phyloP scores from a whole-genome alignment of 2,329 filamentous ascomycete species.

The Diaporthe sp. region DNA sequence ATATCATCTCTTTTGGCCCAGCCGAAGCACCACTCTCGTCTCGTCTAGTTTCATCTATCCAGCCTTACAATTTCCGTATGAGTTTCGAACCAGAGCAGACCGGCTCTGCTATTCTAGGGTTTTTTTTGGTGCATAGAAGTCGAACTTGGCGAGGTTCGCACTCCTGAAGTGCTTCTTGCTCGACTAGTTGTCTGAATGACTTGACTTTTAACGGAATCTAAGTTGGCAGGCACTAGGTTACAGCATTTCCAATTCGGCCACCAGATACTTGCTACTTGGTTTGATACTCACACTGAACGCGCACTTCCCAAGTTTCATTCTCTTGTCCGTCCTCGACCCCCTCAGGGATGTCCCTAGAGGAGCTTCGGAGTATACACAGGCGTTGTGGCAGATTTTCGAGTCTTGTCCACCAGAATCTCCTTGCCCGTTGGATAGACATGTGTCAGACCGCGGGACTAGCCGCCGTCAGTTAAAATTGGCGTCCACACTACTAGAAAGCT shows the following conservation, averaged over 20 bases:
- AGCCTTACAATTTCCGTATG: constrained; percentile 15
- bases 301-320: too few relatives aligned
- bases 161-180: background rate
- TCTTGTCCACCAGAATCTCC: background rate
- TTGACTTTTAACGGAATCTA: background rate
- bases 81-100: background rate
- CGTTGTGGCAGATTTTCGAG: too few relatives aligned
- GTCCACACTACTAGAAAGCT: background rate
- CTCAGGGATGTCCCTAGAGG: background rate
- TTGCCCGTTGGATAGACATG: background rate
- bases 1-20: constrained; percentile 7
- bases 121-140: background rate
- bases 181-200: too few relatives aligned
- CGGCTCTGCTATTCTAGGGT: background rate
- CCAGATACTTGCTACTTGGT: background rate
- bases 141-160: too few relatives aligned
- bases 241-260: too few relatives aligned
- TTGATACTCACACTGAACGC: background rate
- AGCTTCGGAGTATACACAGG: background rate
- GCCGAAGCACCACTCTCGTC: constrained; percentile 13
- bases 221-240: background rate
- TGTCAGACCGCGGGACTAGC: constrained; percentile 13
- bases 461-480: background rate
- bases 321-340: background rate
- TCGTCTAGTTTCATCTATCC: constrained; percentile 6